phyloP scores from a whole-genome alignment of 2,329 filamentous ascomycete genomes.

The Xylaria multiplex region DNA sequence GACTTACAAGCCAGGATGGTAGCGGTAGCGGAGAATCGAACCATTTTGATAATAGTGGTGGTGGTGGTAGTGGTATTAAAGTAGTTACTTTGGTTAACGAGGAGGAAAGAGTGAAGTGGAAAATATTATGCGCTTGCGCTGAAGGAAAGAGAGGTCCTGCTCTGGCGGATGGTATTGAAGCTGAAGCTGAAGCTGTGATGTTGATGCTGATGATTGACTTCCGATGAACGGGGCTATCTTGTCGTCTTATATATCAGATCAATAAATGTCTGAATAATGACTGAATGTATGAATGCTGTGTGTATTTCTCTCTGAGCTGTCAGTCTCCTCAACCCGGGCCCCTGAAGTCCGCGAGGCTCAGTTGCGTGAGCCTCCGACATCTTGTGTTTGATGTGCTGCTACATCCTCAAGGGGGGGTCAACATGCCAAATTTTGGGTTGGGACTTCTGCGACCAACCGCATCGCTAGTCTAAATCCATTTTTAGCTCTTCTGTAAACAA shows the following conservation, averaged over 20 bases:
- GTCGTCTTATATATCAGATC: slow-evolving; percentile 28
- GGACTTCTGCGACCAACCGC: slow-evolving; percentile 23
- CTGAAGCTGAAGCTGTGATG: neutral
- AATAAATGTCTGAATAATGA: neutral
- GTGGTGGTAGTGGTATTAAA: slow-evolving; percentile 1
- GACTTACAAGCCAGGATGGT: slow-evolving; percentile 44
- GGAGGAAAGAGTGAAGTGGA: no score
- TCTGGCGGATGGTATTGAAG: slow-evolving; percentile 12
- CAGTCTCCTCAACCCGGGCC: slow-evolving; percentile 1
- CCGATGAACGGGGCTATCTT: slow-evolving; percentile 2
- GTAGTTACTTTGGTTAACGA: neutral
- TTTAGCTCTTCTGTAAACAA: neutral
- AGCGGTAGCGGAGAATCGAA: slow-evolving; percentile 41
- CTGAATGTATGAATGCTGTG: neutral
- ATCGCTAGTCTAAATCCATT: neutral
- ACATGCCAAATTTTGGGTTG: slow-evolving; percentile 20
- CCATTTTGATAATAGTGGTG: slow-evolving; percentile 40
- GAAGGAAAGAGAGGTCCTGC: slow-evolving; percentile 16
- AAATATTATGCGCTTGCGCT: neutral
- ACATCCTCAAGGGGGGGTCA: slow-evolving; percentile 27
- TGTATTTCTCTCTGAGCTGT: slow-evolving; percentile 3
- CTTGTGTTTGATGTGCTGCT: slow-evolving; percentile 33
- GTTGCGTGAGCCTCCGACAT: slow-evolving; percentile 32
- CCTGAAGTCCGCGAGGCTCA: slow-evolving; percentile 32
- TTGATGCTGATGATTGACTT: slow-evolving; percentile 4